Conservation (phyloP, 2,329 filamentous ascomycete species). For the Teratosphaeria zuluensis region DNA sequence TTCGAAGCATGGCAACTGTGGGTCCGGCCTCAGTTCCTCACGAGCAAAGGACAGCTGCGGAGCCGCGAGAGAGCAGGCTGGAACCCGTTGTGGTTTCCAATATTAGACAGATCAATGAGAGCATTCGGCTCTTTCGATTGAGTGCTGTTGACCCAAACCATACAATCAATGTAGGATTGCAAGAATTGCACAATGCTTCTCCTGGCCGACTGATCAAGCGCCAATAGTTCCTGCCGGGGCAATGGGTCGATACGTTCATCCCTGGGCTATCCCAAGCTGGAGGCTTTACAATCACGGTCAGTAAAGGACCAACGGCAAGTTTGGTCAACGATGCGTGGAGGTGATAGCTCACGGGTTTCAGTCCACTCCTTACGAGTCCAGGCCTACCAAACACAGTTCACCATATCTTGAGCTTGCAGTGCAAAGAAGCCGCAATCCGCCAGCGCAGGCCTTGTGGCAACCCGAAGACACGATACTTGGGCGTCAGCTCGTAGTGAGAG, state of each 20-base stretch:
- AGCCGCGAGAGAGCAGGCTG: constrained; percentile 59
- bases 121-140: constrained; percentile 59
- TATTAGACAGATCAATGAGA: constrained; percentile 56
- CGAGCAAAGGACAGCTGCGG: constrained; percentile 61
- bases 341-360: background rate
- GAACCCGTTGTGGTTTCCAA: constrained; percentile 52
- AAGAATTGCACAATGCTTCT: background rate
- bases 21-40: constrained; percentile 37
- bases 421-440: constrained; percentile 60
- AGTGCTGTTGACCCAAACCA: constrained; percentile 40
- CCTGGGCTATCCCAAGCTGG: constrained; percentile 61
- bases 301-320: background rate
- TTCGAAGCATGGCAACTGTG: constrained; percentile 22
- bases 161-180: constrained; percentile 18
- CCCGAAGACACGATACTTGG: constrained; percentile 47
- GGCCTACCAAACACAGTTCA: constrained; percentile 11
- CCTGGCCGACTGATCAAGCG: constrained; percentile 10
- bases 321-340: background rate
- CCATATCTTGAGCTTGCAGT: constrained; percentile 69
- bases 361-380: constrained; percentile 50
- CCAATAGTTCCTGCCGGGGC: constrained; percentile 61
- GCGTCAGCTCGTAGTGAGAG: constrained; percentile 52
- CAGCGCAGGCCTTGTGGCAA: constrained; percentile 69
- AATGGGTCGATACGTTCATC: constrained; percentile 79
- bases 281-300: constrained; percentile 70